A percentile compares a stretch with the other conserved stretches of the same genome.
Conservation (phyloP, 2,329 filamentous ascomycete genomes). For the Cordyceps javanica region DNA sequence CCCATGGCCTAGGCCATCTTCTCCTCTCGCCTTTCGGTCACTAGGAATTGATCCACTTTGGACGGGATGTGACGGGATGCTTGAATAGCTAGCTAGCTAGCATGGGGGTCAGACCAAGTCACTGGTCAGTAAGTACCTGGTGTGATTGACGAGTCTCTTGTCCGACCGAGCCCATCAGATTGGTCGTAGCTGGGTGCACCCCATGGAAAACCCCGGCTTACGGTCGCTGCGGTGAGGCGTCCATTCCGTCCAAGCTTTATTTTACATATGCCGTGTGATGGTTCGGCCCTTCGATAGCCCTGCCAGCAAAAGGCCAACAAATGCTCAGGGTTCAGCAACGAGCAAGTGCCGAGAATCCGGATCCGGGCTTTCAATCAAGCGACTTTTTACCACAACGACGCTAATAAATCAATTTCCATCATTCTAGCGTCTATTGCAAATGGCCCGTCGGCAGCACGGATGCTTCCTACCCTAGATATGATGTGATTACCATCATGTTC, state of each 20-base stretch:
- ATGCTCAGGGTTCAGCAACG: no score
- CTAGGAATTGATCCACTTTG: constrained; percentile 5
- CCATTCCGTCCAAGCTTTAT: background rate
- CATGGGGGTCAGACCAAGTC: background rate
- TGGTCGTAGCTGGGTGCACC: background rate
- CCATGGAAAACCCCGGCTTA: background rate
- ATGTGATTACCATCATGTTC: background rate
- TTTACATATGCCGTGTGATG: constrained; percentile 2
- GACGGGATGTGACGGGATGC: constrained; percentile 7
- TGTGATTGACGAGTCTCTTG: constrained; percentile 5
- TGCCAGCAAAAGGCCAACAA: background rate
- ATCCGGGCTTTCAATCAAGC: background rate
- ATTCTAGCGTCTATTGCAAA: background rate
- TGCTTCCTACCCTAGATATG: background rate
- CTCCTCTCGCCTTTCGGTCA: background rate
- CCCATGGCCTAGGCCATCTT: background rate
- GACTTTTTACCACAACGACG: no score
- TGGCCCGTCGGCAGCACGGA: background rate
- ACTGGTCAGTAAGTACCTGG: background rate
- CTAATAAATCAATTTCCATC: no score
- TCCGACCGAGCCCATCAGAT: constrained; percentile 10
- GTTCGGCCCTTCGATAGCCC: background rate
- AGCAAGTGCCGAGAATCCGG: background rate
- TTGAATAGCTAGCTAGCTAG: background rate
- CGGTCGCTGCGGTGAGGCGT: constrained; percentile 12